Evolutionary conservation across 495 filamentous ascomycete genomes (phyloP).

Genomic region (Platismatia glauca): DNA sequence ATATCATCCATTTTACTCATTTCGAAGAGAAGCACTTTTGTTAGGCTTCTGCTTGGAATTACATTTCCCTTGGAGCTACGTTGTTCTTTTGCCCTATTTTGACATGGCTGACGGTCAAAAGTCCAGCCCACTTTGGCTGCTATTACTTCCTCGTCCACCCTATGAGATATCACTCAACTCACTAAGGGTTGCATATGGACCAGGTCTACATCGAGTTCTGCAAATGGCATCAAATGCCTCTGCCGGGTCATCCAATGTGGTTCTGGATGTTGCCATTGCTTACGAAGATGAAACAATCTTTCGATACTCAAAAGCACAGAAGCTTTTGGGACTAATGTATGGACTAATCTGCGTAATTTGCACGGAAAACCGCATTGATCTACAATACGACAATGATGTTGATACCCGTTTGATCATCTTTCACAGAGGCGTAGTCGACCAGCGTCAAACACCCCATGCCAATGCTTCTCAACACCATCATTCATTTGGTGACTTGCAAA

Average conservation of each 20-base stretch:
- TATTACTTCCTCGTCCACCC: conserved; percentile 42
- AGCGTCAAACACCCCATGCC: conserved; percentile 18
- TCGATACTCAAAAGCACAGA: conserved; percentile 46
- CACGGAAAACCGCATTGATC: conserved; percentile 49
- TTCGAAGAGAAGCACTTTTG: not conserved
- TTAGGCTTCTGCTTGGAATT: not conserved
- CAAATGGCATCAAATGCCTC: conserved; percentile 29
- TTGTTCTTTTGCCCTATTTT: not conserved
- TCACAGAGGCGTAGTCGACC: conserved; percentile 44
- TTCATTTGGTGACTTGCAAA: conserved; percentile 51
- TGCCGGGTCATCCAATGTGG: conserved; percentile 24
- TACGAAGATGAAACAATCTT: conserved; percentile 7
- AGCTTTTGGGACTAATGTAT: conserved; percentile 68
- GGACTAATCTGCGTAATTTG: conserved; percentile 61
- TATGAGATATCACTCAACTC: conserved; percentile 30
- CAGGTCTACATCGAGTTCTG: conserved; percentile 31
- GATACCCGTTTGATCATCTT: conserved; percentile 70
- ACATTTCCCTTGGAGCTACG: not conserved
- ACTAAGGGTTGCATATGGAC: conserved; percentile 37
- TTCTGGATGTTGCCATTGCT: conserved; percentile 39
- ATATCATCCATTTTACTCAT: not conserved
- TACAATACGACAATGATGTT: conserved; percentile 61
- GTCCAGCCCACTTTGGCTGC: conserved; percentile 25
- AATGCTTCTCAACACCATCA: conserved; percentile 38
- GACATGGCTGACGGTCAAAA: not conserved